These are phyloP conservation scores for Cladosporium cucumerinum DNA, from an alignment of 2,329 filamentous ascomycete species.

Conservation along the genomic window DNA sequence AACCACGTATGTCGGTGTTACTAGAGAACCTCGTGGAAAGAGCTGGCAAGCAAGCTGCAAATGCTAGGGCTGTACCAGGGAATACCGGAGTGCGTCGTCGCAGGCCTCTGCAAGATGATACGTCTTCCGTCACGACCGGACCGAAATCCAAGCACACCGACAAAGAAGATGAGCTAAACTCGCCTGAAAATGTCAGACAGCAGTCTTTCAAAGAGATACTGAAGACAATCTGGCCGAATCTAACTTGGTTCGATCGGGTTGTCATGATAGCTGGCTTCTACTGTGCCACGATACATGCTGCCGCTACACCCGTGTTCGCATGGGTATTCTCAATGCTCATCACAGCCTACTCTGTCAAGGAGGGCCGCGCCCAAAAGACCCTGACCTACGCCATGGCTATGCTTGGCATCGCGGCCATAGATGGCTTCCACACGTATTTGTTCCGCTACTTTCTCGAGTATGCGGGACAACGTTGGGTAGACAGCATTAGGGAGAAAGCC, in stretches of 20 bases:
- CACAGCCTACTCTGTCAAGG: conserved; percentile 60
- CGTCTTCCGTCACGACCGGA: not conserved
- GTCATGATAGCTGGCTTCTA: conserved; percentile 60
- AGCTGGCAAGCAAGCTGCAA: conserved; percentile 22
- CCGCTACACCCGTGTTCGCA: conserved; percentile 70
- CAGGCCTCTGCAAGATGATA: not conserved
- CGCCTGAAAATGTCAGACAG: conserved; percentile 9
- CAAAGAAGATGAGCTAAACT: not conserved
- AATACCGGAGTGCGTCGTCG: conserved; percentile 13
- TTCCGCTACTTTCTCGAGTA: conserved; percentile 70
- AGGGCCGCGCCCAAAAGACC: conserved; percentile 49
- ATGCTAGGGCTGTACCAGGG: conserved; percentile 11
- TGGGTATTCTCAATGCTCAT: conserved; percentile 72
- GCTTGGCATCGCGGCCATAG: conserved; percentile 62
- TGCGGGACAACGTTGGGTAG: conserved; percentile 73
- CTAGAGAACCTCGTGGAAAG: conserved; percentile 24
- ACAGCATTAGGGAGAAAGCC: conserved; percentile 65
- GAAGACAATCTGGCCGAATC: conserved; percentile 65
- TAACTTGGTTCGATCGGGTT: conserved; percentile 52
- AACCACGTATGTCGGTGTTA: conserved; percentile 14
- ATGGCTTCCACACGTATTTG: conserved; percentile 62
- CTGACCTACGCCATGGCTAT: conserved; percentile 68
- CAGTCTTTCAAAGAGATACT: conserved; percentile 54
- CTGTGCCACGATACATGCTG: conserved; percentile 62
- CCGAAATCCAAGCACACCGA: not conserved